These are phyloP conservation scores for Rhodomyrtus tomentosa DNA, from an alignment of 345 rosid genomes.

Conservation along the genomic window DNA sequence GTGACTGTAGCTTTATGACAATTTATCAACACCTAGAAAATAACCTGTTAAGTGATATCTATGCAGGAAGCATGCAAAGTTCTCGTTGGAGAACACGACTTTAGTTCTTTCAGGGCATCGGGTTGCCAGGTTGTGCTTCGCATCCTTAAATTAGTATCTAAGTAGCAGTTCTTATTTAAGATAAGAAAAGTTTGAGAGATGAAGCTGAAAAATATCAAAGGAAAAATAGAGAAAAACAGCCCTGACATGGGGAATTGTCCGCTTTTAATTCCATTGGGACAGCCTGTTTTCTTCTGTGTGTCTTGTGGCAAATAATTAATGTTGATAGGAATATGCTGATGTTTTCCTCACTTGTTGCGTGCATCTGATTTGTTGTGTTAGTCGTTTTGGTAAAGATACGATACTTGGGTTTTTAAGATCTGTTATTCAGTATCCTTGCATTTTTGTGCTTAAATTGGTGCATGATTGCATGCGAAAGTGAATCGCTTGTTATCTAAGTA, in stretches of 20 bases:
- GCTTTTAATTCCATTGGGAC: neutral
- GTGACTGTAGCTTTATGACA: neutral
- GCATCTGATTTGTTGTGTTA: neutral
- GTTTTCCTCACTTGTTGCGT: neutral
- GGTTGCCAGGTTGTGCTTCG: conserved; percentile 65
- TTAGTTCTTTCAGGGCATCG: conserved; percentile 92
- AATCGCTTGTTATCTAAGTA: neutral
- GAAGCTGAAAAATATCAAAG: neutral
- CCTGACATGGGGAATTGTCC: neutral
- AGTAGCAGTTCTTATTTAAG: neutral
- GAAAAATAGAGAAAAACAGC: neutral
- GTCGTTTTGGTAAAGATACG: neutral
- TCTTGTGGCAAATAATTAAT: neutral
- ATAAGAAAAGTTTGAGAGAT: neutral
- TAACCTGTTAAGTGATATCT: neutral
- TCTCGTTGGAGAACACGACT: conserved; percentile 82
- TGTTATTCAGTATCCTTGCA: neutral
- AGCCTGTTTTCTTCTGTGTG: neutral
- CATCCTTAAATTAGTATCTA: neutral
- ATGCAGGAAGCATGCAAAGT: conserved; percentile 88
- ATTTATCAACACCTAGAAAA: neutral
- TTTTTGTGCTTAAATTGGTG: neutral
- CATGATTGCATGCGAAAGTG: neutral
- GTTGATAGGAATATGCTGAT: neutral
- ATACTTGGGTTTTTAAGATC: neutral